These are phyloP conservation scores for Penicillium paxilli DNA, from an alignment of 495 filamentous ascomycete species.

Conservation along the genomic window DNA sequence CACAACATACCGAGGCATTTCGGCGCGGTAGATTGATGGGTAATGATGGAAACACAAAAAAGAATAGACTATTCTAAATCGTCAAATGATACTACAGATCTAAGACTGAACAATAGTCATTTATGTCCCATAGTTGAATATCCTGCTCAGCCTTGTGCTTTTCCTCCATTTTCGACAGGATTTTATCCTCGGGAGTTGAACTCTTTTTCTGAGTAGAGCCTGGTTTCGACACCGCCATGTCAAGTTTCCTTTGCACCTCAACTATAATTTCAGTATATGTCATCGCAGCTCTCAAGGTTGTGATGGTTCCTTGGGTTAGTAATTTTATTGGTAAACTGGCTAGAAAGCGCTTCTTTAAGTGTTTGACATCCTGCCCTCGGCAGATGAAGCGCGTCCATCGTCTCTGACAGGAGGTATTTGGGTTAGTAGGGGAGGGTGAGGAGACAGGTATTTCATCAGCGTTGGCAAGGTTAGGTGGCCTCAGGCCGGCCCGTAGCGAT, in stretches of 20 bases:
- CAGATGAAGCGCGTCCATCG: too few species aligned
- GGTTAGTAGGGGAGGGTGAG: too few species aligned
- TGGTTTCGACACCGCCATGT: slow-evolving; percentile 13
- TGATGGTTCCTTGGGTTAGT: too few species aligned
- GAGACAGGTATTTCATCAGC: too few species aligned
- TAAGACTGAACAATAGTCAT: slow-evolving; percentile 16
- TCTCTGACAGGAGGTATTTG: too few species aligned
- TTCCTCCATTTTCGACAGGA: slow-evolving; percentile 11
- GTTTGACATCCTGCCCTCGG: too few species aligned
- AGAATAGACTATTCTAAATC: slow-evolving; percentile 1
- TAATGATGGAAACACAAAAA: background rate
- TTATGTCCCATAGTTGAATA: slow-evolving; percentile 16
- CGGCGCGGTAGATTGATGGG: background rate
- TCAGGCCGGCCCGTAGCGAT: too few species aligned
- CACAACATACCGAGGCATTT: background rate
- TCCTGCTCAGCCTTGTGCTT: slow-evolving; percentile 16
- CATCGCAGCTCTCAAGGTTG: slow-evolving; percentile 37
- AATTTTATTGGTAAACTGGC: too few species aligned
- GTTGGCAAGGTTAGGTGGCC: too few species aligned
- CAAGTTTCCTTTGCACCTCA: slow-evolving; percentile 31
- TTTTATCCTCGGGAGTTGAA: slow-evolving; percentile 7
- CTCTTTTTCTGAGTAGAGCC: slow-evolving; percentile 14
- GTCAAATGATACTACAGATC: slow-evolving; percentile 11
- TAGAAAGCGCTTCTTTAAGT: too few species aligned
- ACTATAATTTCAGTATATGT: too few species aligned